phyloP scores from a whole-genome alignment of 768 basidiomycete species.

The Mycena maculata region DNA sequence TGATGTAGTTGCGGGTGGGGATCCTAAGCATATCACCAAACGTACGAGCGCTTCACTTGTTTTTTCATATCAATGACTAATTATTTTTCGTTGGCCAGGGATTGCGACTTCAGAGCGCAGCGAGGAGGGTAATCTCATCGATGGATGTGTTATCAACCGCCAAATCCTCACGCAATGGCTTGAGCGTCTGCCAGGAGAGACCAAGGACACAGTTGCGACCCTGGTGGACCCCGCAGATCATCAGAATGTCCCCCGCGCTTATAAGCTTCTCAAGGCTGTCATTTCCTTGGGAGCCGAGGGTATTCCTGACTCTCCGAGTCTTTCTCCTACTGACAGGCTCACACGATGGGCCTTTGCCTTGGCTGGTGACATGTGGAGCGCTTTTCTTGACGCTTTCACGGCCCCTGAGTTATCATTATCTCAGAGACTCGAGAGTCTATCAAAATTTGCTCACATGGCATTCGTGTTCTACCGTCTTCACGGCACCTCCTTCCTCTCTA shows the following conservation, averaged over 20 bases:
- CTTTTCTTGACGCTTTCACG: not conserved
- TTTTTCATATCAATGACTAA: not conserved
- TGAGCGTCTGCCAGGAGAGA: slow-evolving; percentile 3
- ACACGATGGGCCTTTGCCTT: not conserved
- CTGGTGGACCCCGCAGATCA: slow-evolving; percentile 12
- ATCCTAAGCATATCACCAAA: not conserved
- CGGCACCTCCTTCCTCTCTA: slow-evolving; percentile 5
- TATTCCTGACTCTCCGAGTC: not conserved
- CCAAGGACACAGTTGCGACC: not conserved
- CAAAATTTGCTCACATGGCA: slow-evolving; percentile 4
- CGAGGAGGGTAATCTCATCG: not conserved
- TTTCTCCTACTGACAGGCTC: not conserved
- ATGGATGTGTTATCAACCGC: not conserved
- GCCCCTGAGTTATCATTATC: not conserved
- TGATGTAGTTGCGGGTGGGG: not conserved
- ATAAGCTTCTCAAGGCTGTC: not conserved
- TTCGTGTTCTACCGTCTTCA: slow-evolving; percentile 8
- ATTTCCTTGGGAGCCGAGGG: not conserved
- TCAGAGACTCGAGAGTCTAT: not conserved
- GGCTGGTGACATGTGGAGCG: slow-evolving; percentile 13
- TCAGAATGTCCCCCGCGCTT: slow-evolving; percentile 10
- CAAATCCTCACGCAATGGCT: not conserved
- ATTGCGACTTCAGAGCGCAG: not conserved
- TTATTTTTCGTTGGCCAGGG: not conserved
- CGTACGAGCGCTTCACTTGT: not conserved